Conservation (phyloP, 192 early-diverging fungal genomes). For the Gryganskiella cystojenkinii region DNA sequence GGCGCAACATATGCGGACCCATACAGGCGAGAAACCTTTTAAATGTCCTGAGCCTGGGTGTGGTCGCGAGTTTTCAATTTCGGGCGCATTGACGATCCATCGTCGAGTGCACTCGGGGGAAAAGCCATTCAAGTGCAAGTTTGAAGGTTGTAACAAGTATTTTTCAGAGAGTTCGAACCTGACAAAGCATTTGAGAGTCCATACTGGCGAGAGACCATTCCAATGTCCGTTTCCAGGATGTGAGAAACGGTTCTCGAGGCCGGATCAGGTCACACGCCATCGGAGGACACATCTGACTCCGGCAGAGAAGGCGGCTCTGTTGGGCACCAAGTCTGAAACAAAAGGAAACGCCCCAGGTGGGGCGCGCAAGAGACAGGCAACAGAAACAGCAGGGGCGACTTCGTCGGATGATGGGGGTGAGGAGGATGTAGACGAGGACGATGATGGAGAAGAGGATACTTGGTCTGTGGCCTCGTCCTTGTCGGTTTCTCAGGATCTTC, state of each 20-base stretch:
- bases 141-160: constrained; percentile 62
- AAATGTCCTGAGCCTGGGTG: constrained; percentile 68
- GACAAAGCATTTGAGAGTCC: constrained; percentile 80
- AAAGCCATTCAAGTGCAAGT: constrained; percentile 62
- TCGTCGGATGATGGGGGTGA: too few species aligned
- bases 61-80: constrained; percentile 69
- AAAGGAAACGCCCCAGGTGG: constrained; percentile 1
- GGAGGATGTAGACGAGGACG: too few species aligned
- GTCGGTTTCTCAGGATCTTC: too few species aligned
- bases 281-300: constrained; percentile 39
- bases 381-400: too few species aligned
- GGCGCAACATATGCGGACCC: constrained; percentile 73
- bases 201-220: constrained; percentile 83
- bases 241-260: constrained; percentile 61
- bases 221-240: constrained; percentile 63
- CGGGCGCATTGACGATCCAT: constrained; percentile 72
- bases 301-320: constrained; percentile 44
- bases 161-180: constrained; percentile 86
- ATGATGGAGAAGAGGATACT: too few species aligned
- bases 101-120: constrained; percentile 66
- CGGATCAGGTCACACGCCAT: constrained; percentile 58
- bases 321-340: too few species aligned
- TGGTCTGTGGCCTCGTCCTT: too few species aligned
- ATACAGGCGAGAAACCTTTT: constrained; percentile 66
- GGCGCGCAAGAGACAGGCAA: too few species aligned